These are phyloP conservation scores for Pseudocercospora crystallina DNA, from an alignment of 2,329 filamentous ascomycete genomes.

Conservation along the genomic window DNA sequence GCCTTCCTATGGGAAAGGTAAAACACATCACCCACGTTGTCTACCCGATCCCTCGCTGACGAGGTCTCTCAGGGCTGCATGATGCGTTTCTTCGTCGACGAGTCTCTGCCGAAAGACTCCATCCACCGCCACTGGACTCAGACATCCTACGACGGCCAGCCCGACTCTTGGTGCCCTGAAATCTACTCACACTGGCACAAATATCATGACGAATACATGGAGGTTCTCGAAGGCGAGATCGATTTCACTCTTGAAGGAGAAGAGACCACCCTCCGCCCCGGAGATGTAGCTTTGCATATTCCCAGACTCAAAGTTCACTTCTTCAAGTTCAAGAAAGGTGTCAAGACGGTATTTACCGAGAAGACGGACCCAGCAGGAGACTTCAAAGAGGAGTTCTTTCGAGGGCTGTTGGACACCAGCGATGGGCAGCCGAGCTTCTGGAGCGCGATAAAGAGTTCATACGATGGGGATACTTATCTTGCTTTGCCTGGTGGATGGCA, in stretches of 20 bases:
- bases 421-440: slow-evolving; percentile 7
- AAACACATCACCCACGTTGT: neutral
- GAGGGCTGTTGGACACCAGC: slow-evolving; percentile 6
- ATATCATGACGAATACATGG: slow-evolving; percentile 18
- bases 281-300: slow-evolving; percentile 11
- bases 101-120: slow-evolving; percentile 7
- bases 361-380: slow-evolving; percentile 15
- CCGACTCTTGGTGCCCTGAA: slow-evolving; percentile 11
- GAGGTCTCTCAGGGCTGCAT: slow-evolving; percentile 7
- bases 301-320: slow-evolving; percentile 13
- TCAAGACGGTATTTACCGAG: slow-evolving; percentile 13
- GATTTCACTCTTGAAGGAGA: slow-evolving; percentile 16
- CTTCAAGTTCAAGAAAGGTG: slow-evolving; percentile 16
- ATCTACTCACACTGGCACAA: slow-evolving; percentile 22
- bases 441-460: slow-evolving; percentile 11
- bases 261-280: slow-evolving; percentile 1
- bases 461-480: slow-evolving; percentile 20
- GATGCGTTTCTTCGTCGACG: slow-evolving; percentile 17
- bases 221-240: slow-evolving; percentile 12
- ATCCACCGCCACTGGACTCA: slow-evolving; percentile 12
- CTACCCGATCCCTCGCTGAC: neutral
- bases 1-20: too few species aligned
- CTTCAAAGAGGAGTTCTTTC: slow-evolving; percentile 21
- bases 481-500: slow-evolving; percentile 15
- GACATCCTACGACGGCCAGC: slow-evolving; percentile 10